Evolutionary conservation across 805 yeast genomes (phyloP).

Genomic region (Maudiozyma barnettii): DNA sequence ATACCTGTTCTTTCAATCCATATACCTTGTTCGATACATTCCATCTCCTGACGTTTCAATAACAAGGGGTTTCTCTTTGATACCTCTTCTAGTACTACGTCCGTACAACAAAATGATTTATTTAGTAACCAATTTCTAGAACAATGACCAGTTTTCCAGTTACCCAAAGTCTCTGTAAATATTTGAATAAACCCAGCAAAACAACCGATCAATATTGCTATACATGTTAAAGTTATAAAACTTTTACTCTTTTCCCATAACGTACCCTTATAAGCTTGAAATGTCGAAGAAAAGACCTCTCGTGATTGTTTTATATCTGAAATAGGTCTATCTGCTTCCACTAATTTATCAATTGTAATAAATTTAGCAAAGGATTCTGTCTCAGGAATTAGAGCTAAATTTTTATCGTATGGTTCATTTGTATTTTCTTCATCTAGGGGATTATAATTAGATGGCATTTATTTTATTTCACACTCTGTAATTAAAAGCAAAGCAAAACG

Average conservation of each 20-base stretch:
- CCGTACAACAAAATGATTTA: constrained; percentile 63
- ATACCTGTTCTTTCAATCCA: constrained; percentile 62
- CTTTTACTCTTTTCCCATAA: constrained; percentile 26
- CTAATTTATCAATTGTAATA: constrained; percentile 59
- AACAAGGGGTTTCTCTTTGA: constrained; percentile 13
- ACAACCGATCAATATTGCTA: constrained; percentile 70
- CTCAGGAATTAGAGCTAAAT: constrained; percentile 16
- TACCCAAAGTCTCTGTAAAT: constrained; percentile 78
- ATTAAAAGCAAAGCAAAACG: no score
- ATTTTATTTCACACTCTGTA: background rate
- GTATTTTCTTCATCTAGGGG: background rate
- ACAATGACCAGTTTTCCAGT: constrained; percentile 74
- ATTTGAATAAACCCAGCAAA: constrained; percentile 78
- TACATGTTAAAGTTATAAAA: constrained; percentile 66
- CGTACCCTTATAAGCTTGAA: constrained; percentile 7
- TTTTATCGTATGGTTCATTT: background rate
- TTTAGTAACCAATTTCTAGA: constrained; percentile 57
- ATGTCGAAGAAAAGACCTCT: constrained; percentile 6
- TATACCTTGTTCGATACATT: constrained; percentile 39
- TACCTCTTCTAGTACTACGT: constrained; percentile 35
- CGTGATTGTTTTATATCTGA: constrained; percentile 13
- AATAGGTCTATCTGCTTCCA: constrained; percentile 44
- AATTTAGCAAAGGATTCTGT: constrained; percentile 44
- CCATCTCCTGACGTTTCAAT: constrained; percentile 26
- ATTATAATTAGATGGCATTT: background rate